phyloP scores from a whole-genome alignment of 441 rosid species.

The Bruguiera hainesii region DNA sequence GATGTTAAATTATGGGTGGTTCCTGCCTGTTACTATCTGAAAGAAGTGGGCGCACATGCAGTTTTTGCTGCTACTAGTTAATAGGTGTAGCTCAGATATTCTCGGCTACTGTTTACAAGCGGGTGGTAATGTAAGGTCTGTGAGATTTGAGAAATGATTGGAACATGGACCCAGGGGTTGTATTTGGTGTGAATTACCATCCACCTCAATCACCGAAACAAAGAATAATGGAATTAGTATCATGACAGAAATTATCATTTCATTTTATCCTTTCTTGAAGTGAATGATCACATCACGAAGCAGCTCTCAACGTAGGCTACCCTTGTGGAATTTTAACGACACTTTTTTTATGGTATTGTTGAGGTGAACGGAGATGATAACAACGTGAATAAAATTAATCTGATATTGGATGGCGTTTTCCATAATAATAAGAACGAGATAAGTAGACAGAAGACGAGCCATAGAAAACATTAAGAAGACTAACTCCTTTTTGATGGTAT shows the following conservation, averaged over 20 bases:
- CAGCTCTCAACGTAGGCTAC: neutral
- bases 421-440: neutral
- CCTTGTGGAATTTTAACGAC: neutral
- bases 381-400: neutral
- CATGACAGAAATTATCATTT: neutral
- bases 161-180: slow-evolving; percentile 7
- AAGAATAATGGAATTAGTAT: neutral
- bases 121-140: slow-evolving; percentile 6
- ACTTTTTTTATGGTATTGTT: neutral
- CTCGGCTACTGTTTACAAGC: neutral
- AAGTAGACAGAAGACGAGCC: neutral
- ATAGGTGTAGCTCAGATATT: no score
- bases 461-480: neutral
- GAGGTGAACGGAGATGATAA: neutral
- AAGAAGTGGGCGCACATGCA: no score
- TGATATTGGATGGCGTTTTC: neutral
- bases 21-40: neutral
- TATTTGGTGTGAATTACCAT: slow-evolving; percentile 11
- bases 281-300: neutral
- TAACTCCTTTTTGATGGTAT: no score
- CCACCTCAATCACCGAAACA: neutral
- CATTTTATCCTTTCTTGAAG: neutral
- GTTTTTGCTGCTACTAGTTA: no score
- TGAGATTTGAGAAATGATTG: slow-evolving; percentile 17
- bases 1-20: neutral